phyloP scores from a whole-genome alignment of 495 filamentous ascomycete species.

The Viridothelium virens region DNA sequence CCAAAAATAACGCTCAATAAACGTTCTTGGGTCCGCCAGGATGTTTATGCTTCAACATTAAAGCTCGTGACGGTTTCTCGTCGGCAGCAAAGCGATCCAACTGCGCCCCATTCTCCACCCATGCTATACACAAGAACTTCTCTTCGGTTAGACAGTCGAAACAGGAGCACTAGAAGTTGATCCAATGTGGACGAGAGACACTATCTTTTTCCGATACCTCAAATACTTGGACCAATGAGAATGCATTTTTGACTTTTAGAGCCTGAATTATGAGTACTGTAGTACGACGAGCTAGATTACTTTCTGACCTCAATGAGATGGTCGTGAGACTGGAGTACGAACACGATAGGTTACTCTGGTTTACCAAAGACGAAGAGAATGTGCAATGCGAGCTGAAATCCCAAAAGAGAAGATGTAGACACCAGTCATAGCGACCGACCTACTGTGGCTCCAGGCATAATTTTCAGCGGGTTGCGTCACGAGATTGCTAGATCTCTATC shows the following conservation, averaged over 20 bases:
- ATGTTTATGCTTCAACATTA: conserved; percentile 5
- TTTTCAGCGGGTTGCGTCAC: no score
- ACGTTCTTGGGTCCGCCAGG: background rate
- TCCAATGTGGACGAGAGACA: background rate
- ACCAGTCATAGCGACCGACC: background rate
- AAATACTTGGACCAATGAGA: no score
- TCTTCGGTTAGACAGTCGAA: background rate
- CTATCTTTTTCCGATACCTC: no score
- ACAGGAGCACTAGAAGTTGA: background rate
- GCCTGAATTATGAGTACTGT: no score
- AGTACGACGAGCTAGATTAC: no score
- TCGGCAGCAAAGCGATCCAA: background rate
- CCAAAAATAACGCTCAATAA: conserved; percentile 8
- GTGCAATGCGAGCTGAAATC: background rate
- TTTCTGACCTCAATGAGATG: background rate
- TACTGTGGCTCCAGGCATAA: background rate
- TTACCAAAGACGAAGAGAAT: background rate
- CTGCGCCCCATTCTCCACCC: background rate
- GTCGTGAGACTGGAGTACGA: background rate
- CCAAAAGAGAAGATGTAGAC: background rate
- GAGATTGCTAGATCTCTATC: no score
- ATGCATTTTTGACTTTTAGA: no score
- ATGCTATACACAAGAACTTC: background rate
- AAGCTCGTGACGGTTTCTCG: conserved; percentile 3
- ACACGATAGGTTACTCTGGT: background rate